Base-by-base conservation (phyloP, 148 eudicot species). In the Chenopodium formosanum region DNA sequence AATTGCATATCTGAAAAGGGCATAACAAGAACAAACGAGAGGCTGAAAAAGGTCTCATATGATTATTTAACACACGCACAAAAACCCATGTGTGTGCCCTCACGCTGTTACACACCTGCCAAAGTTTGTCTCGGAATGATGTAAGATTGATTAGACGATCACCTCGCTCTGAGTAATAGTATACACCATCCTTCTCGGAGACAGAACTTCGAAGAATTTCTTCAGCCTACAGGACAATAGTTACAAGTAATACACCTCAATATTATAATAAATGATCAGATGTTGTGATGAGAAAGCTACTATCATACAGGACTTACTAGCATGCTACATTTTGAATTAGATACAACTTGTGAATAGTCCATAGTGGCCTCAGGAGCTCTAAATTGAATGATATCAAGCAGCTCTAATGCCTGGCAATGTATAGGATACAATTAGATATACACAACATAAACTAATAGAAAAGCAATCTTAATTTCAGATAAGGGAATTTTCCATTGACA, bases 151-250 rank as follows among this genome's bases (percentile, higher is more conserved):
- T 87, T 70, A 96, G 87, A 29, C 95, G 93, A 82, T 96, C 99
- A 72, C 97, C 99, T 69, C 99, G 92, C 78, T 96, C 99, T 34
- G 98, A 96, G 85, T 87, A 90, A 85, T 92, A 92, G 87, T 96
- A 96, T 32, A 94, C 88, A 79, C 96, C 93, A 46, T 88, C 94
- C 83, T 89, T 92, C 80, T 87, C 91, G 78, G 93, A 83, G 70
- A 88, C 83, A 56, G 93, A 89, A 82, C 87, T 89, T 75, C 89
- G 88, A 48, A 96, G 90, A 78, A 94, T 85, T 82, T 94, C 98
- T 73, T 92, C 95, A 71, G 92, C 99, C 99, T 96, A 87, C 23
- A 71, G 64, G 52, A 63, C 34, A 77, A 37, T 87, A 23, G 46
- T 8, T 75, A 46, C n/a, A 80, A 74, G 75, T 68, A 56, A 46